Base-by-base conservation (phyloP, 495 filamentous ascomycete genomes). In the Aspergillus mulundensis region DNA sequence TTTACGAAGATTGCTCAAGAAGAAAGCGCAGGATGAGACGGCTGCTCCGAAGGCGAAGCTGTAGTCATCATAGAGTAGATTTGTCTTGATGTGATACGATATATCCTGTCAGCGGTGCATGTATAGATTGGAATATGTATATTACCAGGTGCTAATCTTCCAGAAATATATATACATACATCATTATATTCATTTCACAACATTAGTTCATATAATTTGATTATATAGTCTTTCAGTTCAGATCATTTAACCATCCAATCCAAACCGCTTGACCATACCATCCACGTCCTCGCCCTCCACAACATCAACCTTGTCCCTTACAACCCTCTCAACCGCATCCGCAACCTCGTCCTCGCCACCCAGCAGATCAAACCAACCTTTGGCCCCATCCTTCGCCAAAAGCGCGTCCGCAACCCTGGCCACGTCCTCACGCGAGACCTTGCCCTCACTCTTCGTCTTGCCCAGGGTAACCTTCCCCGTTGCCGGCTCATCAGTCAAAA, bases 1-100 rank as follows among this genome's bases (percentile, higher is more conserved):
- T 49, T 68, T 97, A 62, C 85, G 92, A 59, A 78, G 90, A 41
- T 53, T 93, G 38, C 65, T 87, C 62, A 83, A 83, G 63, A 70
- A 77, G 43, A 66, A 70, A 61, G 82, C 82, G 41, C 72, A 75
- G 66, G 81, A 80, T 39, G 66, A 68, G 53, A 59, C 59, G 38
- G 60, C 73, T 16, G 59, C 58, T 25, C 64, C 64, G 10, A 76
- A 71, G 64, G 75, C 75, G 18, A 78, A 77, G 63, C 61, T 78
- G 45, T 78, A 66, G 60, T 11, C 5, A 8, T 14, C 14, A 0
- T 54, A 38, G 4, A 20, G 10, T 24, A 32, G 19, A 24, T n/a
- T 21, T 32, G 14, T 5, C 11, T 45, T 44, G 34, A 21, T 20
- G 12, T 36, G 5, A 48, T 34, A 48, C 16, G 10, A n/a, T n/a